phyloP scores from a whole-genome alignment of 768 basidiomycete species.

The Lactarius sanguifluus region DNA sequence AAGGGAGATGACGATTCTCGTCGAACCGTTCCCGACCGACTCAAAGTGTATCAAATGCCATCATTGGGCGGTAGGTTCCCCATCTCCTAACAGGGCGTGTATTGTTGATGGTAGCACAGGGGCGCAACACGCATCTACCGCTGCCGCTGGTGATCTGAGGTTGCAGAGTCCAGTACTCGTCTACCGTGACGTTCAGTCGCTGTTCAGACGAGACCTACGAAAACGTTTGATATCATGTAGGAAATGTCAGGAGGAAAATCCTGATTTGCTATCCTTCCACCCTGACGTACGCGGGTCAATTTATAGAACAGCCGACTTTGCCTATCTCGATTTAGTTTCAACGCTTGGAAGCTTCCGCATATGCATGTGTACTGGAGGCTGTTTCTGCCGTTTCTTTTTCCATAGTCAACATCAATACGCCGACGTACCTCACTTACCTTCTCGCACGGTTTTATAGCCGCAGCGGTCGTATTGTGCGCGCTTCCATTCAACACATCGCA shows the following conservation, averaged over 20 bases:
- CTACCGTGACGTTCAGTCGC: not conserved
- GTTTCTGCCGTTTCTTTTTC: constrained; percentile 57
- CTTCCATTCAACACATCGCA: constrained; percentile 62
- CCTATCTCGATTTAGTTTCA: constrained; percentile 38
- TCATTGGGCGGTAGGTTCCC: constrained; percentile 70
- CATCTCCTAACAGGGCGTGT: not conserved
- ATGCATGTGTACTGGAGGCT: constrained; percentile 40
- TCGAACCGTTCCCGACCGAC: constrained; percentile 71
- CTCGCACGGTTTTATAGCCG: constrained; percentile 53
- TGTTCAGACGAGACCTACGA: constrained; percentile 32
- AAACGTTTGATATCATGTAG: constrained; percentile 78
- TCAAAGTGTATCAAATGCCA: constrained; percentile 67
- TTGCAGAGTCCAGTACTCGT: constrained; percentile 48
- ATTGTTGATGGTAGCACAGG: constrained; percentile 42
- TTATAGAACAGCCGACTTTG: not conserved
- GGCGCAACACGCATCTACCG: constrained; percentile 70
- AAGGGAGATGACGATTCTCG: constrained; percentile 62
- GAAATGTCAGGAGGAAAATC: constrained; percentile 52
- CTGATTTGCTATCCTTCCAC: constrained; percentile 37
- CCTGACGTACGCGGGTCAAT: constrained; percentile 35
- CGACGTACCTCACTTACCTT: constrained; percentile 64
- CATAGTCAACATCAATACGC: constrained; percentile 67
- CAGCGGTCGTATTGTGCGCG: constrained; percentile 64
- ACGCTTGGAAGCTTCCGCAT: constrained; percentile 42
- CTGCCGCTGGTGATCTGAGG: constrained; percentile 46